These are phyloP conservation scores for Exophiala sp. DNA, from an alignment of 2,329 filamentous ascomycete genomes.

Conservation along the genomic window DNA sequence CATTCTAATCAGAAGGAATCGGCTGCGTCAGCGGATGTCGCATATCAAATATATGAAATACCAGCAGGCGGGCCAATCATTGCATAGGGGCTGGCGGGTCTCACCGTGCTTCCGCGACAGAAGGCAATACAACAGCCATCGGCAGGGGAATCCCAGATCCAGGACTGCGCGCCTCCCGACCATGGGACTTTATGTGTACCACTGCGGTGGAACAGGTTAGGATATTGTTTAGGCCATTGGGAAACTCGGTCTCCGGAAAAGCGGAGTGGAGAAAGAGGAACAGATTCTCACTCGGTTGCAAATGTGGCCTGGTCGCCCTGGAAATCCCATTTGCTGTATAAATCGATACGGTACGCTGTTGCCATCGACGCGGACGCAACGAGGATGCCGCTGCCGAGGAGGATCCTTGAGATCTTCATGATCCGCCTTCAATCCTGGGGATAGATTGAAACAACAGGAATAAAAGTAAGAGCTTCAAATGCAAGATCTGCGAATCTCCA, in stretches of 20 bases:
- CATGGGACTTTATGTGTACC: conserved; percentile 9
- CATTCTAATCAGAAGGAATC: conserved; percentile 4
- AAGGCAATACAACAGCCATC: conserved; percentile 19
- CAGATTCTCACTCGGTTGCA: neutral
- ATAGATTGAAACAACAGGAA: too few relatives aligned
- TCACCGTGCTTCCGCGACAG: conserved; percentile 11
- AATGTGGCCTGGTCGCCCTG: conserved; percentile 10
- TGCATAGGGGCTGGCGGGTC: neutral
- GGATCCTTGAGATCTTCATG: too few relatives aligned
- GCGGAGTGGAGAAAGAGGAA: neutral
- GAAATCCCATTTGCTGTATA: conserved; percentile 12
- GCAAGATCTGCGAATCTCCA: too few relatives aligned
- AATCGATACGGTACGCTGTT: too few relatives aligned
- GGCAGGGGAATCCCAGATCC: conserved; percentile 11
- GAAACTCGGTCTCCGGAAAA: too few relatives aligned
- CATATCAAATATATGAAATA: too few relatives aligned
- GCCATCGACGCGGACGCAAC: too few relatives aligned
- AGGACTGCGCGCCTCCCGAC: conserved; percentile 8
- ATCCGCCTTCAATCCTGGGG: too few relatives aligned
- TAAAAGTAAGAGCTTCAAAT: too few relatives aligned
- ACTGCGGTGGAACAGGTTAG: neutral
- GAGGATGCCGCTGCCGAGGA: too few relatives aligned
- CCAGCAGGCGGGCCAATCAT: neutral
- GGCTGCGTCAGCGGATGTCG: neutral
- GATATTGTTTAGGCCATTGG: too few relatives aligned